Evolutionary conservation across 352 stramenopile species (phyloP).

Genomic region (Phytophthora megakarya): DNA sequence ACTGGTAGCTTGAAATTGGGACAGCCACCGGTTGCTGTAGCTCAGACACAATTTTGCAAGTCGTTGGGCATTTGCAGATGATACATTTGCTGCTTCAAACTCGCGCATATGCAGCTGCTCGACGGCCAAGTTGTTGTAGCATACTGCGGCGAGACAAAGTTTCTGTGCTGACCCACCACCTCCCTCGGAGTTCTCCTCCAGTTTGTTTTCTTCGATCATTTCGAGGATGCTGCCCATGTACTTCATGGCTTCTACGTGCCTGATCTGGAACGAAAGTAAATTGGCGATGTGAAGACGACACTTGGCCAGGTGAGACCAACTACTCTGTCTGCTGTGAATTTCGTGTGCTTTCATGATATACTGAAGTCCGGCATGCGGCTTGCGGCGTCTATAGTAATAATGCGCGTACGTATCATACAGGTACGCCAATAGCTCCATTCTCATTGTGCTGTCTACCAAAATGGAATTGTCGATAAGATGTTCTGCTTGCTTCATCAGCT

Average conservation of each 20-base stretch:
- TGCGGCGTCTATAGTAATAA: conserved; percentile 90
- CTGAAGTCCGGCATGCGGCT: conserved; percentile 80
- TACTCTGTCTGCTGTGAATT: conserved; percentile 72
- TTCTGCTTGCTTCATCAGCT: conserved; percentile 85
- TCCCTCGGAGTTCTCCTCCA: conserved; percentile 56
- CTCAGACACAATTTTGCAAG: conserved; percentile 91
- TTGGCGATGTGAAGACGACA: conserved; percentile 87
- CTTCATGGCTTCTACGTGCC: conserved; percentile 78
- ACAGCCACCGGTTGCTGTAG: conserved; percentile 91
- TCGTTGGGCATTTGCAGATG: conserved; percentile 85
- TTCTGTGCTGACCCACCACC: conserved; percentile 80
- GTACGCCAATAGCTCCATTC: conserved; percentile 82
- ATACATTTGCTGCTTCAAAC: conserved; percentile 76
- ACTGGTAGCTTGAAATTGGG: conserved; percentile 89
- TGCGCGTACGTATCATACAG: conserved; percentile 88
- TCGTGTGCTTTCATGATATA: conserved; percentile 88
- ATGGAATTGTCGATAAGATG: conserved; percentile 79
- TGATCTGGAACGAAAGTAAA: conserved; percentile 75
- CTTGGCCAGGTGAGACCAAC: conserved; percentile 89
- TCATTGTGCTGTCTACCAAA: conserved; percentile 50
- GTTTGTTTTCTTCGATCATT: conserved; percentile 89
- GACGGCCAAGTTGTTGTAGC: conserved; percentile 93
- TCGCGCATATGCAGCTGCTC: conserved; percentile 88
- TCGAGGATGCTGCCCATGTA: conserved; percentile 85
- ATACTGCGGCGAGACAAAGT: conserved; percentile 88